phyloP scores from a whole-genome alignment of 202 grass and related monocot species.

The Elaeis oleifera region DNA sequence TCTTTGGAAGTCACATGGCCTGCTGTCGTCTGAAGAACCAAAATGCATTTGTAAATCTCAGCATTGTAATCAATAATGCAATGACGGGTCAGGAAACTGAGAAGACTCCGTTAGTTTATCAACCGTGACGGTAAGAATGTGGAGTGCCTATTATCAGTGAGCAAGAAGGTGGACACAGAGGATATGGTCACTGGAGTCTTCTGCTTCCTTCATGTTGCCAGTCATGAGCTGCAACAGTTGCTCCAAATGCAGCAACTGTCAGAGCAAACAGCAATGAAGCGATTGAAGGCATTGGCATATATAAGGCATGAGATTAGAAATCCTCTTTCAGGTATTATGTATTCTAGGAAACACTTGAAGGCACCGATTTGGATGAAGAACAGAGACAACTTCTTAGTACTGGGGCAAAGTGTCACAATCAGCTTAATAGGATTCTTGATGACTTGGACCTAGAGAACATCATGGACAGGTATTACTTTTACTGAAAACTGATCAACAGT shows the following conservation, averaged over 20 bases:
- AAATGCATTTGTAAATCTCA: conserved; percentile 67
- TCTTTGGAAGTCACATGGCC: conserved; percentile 58
- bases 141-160: conserved; percentile 75
- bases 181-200: conserved; percentile 65
- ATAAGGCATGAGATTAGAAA: conserved; percentile 82
- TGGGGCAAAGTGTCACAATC: conserved; percentile 48
- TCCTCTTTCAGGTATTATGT: conserved; percentile 81
- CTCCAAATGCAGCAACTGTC: conserved; percentile 73
- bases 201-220: conserved; percentile 86
- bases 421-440: conserved; percentile 75
- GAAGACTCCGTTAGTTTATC: conserved; percentile 65
- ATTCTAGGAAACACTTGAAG: conserved; percentile 52
- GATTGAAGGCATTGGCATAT: conserved; percentile 69
- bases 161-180: conserved; percentile 58
- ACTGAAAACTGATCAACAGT: neutral
- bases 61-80: conserved; percentile 70
- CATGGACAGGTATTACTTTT: conserved; percentile 53
- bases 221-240: conserved; percentile 72
- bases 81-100: conserved; percentile 74
- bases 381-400: conserved; percentile 55
- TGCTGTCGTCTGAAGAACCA: conserved; percentile 67
- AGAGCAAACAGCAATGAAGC: conserved; percentile 46
- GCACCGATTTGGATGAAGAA: conserved; percentile 56
- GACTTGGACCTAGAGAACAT: conserved; percentile 78
- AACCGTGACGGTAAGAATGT: conserved; percentile 42